Percentiles rank a stretch among this genome's conserved stretches.
phyloP scores from a whole-genome alignment of 2,329 filamentous ascomycete genomes.

The Thelonectria olida region DNA sequence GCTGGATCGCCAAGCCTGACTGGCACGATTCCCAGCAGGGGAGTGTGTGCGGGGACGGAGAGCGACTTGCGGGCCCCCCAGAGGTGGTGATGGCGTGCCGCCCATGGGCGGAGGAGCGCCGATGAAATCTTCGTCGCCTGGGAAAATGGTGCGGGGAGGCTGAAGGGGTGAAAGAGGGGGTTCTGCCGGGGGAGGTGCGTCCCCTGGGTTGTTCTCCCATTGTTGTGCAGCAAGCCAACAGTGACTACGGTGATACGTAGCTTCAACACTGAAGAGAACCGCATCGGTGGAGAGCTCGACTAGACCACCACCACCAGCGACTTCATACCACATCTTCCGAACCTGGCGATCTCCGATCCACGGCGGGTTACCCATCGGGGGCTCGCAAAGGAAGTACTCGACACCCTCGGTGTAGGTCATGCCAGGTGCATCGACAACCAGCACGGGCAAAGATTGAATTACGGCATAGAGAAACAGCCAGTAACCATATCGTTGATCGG shows the following conservation, averaged over 20 bases:
- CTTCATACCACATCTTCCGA: conserved; percentile 77
- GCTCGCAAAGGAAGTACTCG: conserved; percentile 84
- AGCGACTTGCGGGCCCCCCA: conserved; percentile 44
- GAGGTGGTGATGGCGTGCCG: conserved; percentile 39
- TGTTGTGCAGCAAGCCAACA: conserved; percentile 63
- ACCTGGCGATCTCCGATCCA: conserved; percentile 75
- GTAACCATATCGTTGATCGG: conserved; percentile 76
- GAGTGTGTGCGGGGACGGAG: conserved; percentile 52
- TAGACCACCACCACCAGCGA: conserved; percentile 69
- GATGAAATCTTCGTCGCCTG: conserved; percentile 40
- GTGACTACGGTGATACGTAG: conserved; percentile 66
- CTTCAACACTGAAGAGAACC: conserved; percentile 69
- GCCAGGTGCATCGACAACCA: conserved; percentile 79
- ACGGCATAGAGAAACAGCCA: conserved; percentile 86
- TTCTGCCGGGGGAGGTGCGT: conserved; percentile 41
- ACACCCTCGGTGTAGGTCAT: conserved; percentile 75
- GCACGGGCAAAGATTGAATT: conserved; percentile 79
- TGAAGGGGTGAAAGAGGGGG: conserved; percentile 50
- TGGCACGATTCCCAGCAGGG: conserved; percentile 46
- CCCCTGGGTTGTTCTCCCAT: conserved; percentile 54
- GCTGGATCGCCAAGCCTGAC: conserved; percentile 51
- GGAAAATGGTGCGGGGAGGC: conserved; percentile 50
- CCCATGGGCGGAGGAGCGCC: conserved; percentile 35
- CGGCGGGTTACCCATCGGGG: conserved; percentile 75
- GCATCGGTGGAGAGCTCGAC: conserved; percentile 69